Conservation (phyloP, 2,329 filamentous ascomycete species). For the Xylariomycetidae sp. region DNA sequence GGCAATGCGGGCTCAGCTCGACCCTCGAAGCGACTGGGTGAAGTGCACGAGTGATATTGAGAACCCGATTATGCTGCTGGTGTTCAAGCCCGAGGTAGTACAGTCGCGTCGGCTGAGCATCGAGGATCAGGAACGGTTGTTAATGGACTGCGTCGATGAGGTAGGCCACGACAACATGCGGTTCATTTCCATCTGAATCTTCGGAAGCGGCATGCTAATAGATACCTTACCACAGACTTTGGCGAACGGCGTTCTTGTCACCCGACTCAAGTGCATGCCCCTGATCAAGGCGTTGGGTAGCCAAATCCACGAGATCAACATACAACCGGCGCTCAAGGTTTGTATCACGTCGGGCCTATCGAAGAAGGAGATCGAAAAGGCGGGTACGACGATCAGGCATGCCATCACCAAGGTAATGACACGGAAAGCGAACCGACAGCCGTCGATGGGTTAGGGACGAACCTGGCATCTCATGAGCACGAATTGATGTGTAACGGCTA, state of each 20-base stretch:
- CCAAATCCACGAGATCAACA: slow-evolving; percentile 63
- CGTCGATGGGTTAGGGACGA: slow-evolving; percentile 30
- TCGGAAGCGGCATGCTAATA: too few species aligned
- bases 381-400: slow-evolving; percentile 79
- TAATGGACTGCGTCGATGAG: slow-evolving; percentile 95
- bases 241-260: slow-evolving; percentile 83
- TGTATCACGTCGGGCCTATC: slow-evolving; percentile 83
- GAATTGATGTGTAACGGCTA: too few species aligned
- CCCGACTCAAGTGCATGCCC: slow-evolving; percentile 74
- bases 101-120: slow-evolving; percentile 59
- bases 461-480: too few species aligned
- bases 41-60: slow-evolving; percentile 72
- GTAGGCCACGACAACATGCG: too few species aligned
- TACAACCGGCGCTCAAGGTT: slow-evolving; percentile 81
- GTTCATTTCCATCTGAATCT: too few species aligned
- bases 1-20: slow-evolving; percentile 77
- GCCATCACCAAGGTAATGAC: slow-evolving; percentile 90
- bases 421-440: slow-evolving; percentile 48
- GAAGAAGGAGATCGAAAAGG: slow-evolving; percentile 94
- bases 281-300: slow-evolving; percentile 54
- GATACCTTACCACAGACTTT: slow-evolving; percentile 68
- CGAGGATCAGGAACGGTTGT: slow-evolving; percentile 74
- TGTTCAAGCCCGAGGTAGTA: slow-evolving; percentile 78
- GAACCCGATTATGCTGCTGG: slow-evolving; percentile 81
- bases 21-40: slow-evolving; percentile 92